These are phyloP conservation scores for Candolleomyces aberdarensis DNA, from an alignment of 768 basidiomycete genomes.

Conservation along the genomic window DNA sequence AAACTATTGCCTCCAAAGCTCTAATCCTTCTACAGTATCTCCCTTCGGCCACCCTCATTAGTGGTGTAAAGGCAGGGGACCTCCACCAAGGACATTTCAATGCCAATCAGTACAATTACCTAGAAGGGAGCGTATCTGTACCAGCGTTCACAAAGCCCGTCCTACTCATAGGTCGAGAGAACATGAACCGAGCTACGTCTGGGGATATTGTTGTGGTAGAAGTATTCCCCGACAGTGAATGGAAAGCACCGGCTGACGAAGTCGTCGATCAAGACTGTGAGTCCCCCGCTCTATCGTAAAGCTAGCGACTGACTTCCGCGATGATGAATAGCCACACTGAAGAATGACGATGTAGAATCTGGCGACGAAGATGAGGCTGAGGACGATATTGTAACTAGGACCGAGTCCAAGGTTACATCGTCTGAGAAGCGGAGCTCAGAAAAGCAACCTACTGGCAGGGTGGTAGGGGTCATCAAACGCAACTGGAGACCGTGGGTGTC, in stretches of 20 bases:
- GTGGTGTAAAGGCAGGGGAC: slow-evolving; percentile 81
- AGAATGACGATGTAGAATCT: slow-evolving; percentile 85
- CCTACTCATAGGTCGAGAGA: slow-evolving; percentile 81
- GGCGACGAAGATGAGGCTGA: slow-evolving; percentile 51
- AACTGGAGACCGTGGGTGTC: slow-evolving; percentile 88
- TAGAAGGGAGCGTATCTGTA: slow-evolving; percentile 87
- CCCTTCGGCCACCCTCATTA: slow-evolving; percentile 61
- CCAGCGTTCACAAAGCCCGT: slow-evolving; percentile 74
- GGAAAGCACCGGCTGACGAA: slow-evolving; percentile 90
- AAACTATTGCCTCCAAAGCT: neutral
- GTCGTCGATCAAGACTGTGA: slow-evolving; percentile 91
- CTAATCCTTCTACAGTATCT: slow-evolving; percentile 60
- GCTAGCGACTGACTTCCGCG: neutral
- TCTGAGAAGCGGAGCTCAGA: slow-evolving; percentile 45
- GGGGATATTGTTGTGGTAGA: slow-evolving; percentile 93
- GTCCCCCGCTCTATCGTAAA: slow-evolving; percentile 15
- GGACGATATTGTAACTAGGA: slow-evolving; percentile 33
- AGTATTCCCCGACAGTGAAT: slow-evolving; percentile 81
- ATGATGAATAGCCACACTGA: slow-evolving; percentile 58
- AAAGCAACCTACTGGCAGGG: slow-evolving; percentile 85
- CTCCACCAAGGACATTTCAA: slow-evolving; percentile 94
- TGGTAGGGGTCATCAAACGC: slow-evolving; percentile 91
- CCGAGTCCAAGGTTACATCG: slow-evolving; percentile 40
- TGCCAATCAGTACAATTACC: slow-evolving; percentile 92
- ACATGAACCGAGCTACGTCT: slow-evolving; percentile 94